Conservation (phyloP, 345 rosid genomes). For the Ceriops decandra region DNA sequence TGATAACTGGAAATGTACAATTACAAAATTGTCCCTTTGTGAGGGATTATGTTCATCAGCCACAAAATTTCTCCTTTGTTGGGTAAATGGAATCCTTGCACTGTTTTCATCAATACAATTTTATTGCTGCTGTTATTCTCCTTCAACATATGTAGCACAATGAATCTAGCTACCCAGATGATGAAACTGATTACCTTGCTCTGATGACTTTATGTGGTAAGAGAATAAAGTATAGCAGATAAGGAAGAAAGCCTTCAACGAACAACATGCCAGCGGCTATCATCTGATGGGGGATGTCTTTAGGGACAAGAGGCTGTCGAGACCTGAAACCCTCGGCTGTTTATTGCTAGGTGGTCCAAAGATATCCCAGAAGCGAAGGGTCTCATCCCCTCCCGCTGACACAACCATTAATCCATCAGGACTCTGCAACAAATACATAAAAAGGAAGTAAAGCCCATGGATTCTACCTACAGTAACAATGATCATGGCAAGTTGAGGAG, state of each 20-base stretch:
- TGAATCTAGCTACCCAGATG: not conserved
- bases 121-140: not conserved
- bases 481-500: not conserved
- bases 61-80: no score
- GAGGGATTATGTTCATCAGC: no score
- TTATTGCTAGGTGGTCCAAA: conserved; percentile 44
- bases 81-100: no score
- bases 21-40: no score
- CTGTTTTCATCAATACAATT: not conserved
- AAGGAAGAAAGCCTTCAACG: not conserved
- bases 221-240: not conserved
- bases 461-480: not conserved
- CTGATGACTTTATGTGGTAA: not conserved
- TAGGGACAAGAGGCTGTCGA: conserved; percentile 43
- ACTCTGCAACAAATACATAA: conserved; percentile 31
- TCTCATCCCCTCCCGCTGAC: conserved; percentile 48
- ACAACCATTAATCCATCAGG: conserved; percentile 50
- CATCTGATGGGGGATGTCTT: conserved; percentile 41
- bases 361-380: conserved; percentile 48
- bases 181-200: not conserved
- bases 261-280: not conserved
- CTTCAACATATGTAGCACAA: not conserved
- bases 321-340: conserved; percentile 26
- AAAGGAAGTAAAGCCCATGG: not conserved
- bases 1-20: no score